Base-by-base conservation (phyloP, 2,329 filamentous ascomycete species). In the Fusarium albosuccineum region DNA sequence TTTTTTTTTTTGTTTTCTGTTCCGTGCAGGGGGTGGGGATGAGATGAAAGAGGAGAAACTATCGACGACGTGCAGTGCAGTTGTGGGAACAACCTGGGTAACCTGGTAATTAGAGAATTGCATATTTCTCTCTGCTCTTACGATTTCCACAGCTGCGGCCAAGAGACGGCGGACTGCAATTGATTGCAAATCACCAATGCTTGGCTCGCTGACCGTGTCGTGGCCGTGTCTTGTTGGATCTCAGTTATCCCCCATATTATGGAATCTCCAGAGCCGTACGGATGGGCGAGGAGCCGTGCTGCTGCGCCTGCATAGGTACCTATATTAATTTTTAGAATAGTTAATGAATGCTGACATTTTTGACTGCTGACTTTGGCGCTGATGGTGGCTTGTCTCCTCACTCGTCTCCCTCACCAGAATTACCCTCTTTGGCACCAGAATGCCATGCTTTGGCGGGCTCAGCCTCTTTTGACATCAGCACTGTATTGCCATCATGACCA, bases 161-260 rank as follows among this genome's bases (percentile, higher is more conserved):
- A 45, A 30, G 42, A 26, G 42, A 9, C 30, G 30, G 30, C 22
- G 22, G 30, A 9, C 22, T 42, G 40, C 40, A 22, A 42, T 5
- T 61, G 11, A 33, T 33, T 11, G 30, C 30, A 33, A 33, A 33
- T 33, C 30, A 11, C 13, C 8, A n/a, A 13, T 16, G n/a, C 46
- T 22, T 26, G 58, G n/a, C 46, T 22, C 14, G 58, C 54, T 62
- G 29, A 39, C 13, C 22, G 33, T 22, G 46, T 63, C 42, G 60
- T 66, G 64, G 53, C 48, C 64, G 29, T 58, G 52, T 44, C 42
- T 45, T 46, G 57, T 56, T 64, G 50, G 50, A 33, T 42, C 50
- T 22, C 17, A 4, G 17, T 22, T 22, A 22, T 22, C 17, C 17
- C 17, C 17, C 17, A 22, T 22, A 22, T 22, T 22, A 22, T 22